Conservation (phyloP, 768 basidiomycete genomes). For the Trametes elegans region DNA sequence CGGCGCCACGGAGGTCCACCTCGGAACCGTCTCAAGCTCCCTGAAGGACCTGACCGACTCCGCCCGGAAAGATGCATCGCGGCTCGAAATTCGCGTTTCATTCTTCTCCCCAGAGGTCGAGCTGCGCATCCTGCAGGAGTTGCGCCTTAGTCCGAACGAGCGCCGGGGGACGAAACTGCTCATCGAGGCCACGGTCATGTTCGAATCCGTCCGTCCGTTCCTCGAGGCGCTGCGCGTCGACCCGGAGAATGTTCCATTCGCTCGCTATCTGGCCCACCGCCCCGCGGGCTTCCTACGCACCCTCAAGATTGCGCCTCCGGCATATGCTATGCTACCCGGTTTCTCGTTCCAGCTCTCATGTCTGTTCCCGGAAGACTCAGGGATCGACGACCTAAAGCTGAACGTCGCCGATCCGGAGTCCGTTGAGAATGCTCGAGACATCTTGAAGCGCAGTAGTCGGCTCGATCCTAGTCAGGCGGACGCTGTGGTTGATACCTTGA, state of each 20-base stretch:
- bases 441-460: slow-evolving; percentile 43
- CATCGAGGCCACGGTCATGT: slow-evolving; percentile 64
- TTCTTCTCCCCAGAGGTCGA: slow-evolving; percentile 65
- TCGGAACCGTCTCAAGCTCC: slow-evolving; percentile 51
- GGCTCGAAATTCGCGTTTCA: slow-evolving; percentile 46
- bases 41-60: slow-evolving; percentile 44
- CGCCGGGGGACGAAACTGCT: slow-evolving; percentile 35
- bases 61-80: slow-evolving; percentile 32
- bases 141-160: slow-evolving; percentile 25
- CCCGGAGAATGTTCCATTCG: slow-evolving; percentile 57
- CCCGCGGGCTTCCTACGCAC: slow-evolving; percentile 34
- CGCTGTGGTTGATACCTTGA: slow-evolving; percentile 59
- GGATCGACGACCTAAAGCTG: slow-evolving; percentile 41
- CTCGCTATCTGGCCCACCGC: slow-evolving; percentile 48
- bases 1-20: slow-evolving; percentile 36
- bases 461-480: slow-evolving; percentile 72
- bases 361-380: slow-evolving; percentile 44
- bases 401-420: slow-evolving; percentile 35
- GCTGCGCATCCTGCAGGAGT: slow-evolving; percentile 42
- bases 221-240: slow-evolving; percentile 57
- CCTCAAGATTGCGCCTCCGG: slow-evolving; percentile 46
- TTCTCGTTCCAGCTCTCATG: slow-evolving; percentile 57
- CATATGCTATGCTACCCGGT: slow-evolving; percentile 49
- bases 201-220: slow-evolving; percentile 67
- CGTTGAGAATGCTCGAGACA: slow-evolving; percentile 42